phyloP scores from a whole-genome alignment of 176 grass and related monocot genomes.

The Phoenix dactylifera region DNA sequence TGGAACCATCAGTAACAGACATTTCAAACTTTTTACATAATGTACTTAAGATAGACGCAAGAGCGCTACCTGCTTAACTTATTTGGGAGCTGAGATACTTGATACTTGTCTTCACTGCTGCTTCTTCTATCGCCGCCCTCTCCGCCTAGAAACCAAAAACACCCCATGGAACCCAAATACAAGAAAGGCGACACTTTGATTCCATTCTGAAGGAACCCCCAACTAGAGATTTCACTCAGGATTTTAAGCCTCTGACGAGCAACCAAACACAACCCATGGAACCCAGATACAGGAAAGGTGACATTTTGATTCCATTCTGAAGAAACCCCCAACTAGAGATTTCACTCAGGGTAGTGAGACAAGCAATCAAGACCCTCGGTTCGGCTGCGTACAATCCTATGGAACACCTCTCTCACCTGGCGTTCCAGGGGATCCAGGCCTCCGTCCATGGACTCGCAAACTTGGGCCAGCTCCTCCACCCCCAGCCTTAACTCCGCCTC shows the following conservation, averaged over 20 bases:
- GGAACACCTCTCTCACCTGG: slow-evolving; percentile 87
- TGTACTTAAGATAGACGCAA: slow-evolving; percentile 11
- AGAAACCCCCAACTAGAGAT: background rate
- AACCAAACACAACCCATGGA: background rate
- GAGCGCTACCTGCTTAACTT: slow-evolving; percentile 14
- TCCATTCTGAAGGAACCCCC: background rate
- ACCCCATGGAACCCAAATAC: background rate
- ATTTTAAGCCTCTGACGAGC: slow-evolving; percentile 1
- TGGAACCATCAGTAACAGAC: slow-evolving; percentile 8
- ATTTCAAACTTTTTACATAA: slow-evolving; percentile 16
- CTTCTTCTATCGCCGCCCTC: background rate
- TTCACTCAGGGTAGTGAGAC: slow-evolving; percentile 37
- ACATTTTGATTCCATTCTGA: background rate
- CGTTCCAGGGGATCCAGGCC: slow-evolving; percentile 60
- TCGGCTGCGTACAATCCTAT: slow-evolving; percentile 78
- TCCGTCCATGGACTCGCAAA: slow-evolving; percentile 45
- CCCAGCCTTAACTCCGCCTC: slow-evolving; percentile 40
- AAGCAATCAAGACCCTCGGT: slow-evolving; percentile 71
- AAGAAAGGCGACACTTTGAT: background rate
- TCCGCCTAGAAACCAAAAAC: background rate
- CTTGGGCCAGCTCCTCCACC: slow-evolving; percentile 38
- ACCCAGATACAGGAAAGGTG: background rate
- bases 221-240: slow-evolving; percentile 28
- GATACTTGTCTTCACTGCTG: background rate
- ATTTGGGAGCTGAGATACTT: slow-evolving; percentile 8